Conservation (phyloP, 768 basidiomycete species). For the Boletellus sp. region DNA sequence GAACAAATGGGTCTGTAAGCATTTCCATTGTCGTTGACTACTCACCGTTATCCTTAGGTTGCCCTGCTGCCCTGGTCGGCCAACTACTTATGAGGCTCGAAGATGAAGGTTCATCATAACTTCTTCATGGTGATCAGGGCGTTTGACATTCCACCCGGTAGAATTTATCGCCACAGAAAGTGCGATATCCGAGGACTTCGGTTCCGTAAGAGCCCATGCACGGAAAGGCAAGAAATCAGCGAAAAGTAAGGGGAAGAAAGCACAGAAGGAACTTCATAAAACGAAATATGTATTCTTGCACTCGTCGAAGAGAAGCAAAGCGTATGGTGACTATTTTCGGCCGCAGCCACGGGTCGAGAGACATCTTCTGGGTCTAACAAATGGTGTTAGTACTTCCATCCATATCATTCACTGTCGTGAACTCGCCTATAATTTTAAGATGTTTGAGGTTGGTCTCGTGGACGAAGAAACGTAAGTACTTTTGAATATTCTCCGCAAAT, state of each 20-base stretch:
- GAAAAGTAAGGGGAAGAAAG: conserved; percentile 41
- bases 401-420: background rate
- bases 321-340: conserved; percentile 68
- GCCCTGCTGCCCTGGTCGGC: conserved; percentile 49
- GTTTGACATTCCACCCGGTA: conserved; percentile 26
- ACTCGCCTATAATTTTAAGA: conserved; percentile 6
- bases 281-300: conserved; percentile 56
- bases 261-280: conserved; percentile 52
- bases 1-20: conserved; percentile 52
- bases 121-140: background rate
- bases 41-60: conserved; percentile 37
- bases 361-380: conserved; percentile 55
- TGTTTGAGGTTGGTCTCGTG: conserved; percentile 6
- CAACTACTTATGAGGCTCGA: conserved; percentile 69
- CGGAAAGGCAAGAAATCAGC: conserved; percentile 39
- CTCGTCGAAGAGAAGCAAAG: conserved; percentile 39
- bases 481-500: background rate
- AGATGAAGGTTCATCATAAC: conserved; percentile 51
- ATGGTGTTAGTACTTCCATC: conserved; percentile 43
- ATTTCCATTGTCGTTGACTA: background rate
- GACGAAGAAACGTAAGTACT: conserved; percentile 13
- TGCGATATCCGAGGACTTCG: conserved; percentile 47
- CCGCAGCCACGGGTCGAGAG: conserved; percentile 57
- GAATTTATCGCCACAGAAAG: conserved; percentile 58
- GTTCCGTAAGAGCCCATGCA: conserved; percentile 37